phyloP scores from a whole-genome alignment of 1,139 yeast genomes.

The Pneumocystis carinii region DNA sequence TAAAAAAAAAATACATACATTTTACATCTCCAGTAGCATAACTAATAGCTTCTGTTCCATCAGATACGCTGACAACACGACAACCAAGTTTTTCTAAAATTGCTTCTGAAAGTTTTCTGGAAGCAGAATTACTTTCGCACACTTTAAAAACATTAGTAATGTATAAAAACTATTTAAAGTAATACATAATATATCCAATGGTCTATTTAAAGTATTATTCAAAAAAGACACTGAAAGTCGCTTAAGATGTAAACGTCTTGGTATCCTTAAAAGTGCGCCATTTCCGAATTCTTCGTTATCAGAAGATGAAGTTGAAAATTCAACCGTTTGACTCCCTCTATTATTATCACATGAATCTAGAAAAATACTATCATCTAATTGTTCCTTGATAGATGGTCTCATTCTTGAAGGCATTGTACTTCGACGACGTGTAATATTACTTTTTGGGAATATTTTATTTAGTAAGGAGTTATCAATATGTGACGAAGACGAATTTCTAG shows the following conservation, averaged over 20 bases:
- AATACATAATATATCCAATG: slow-evolving; percentile 40
- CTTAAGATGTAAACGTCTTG: slow-evolving; percentile 41
- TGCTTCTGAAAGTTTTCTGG: slow-evolving; percentile 51
- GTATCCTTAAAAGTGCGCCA: slow-evolving; percentile 40
- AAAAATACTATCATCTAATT: not conserved
- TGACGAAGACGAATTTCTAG: slow-evolving; percentile 4
- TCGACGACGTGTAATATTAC: slow-evolving; percentile 6
- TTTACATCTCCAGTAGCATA: slow-evolving; percentile 71
- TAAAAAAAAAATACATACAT: slow-evolving; percentile 20
- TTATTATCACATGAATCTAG: not conserved
- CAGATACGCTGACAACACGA: slow-evolving; percentile 60
- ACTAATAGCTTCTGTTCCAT: slow-evolving; percentile 71
- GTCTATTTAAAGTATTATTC: slow-evolving; percentile 21
- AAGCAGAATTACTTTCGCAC: slow-evolving; percentile 79
- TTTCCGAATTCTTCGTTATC: slow-evolving; percentile 49
- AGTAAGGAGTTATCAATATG: slow-evolving; percentile 10
- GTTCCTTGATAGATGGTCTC: slow-evolving; percentile 4
- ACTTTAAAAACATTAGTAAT: slow-evolving; percentile 21
- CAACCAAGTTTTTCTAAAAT: slow-evolving; percentile 62
- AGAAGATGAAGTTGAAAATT: slow-evolving; percentile 29
- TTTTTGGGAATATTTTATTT: slow-evolving; percentile 4
- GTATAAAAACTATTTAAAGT: not conserved
- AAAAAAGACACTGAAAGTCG: slow-evolving; percentile 20
- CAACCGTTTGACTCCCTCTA: not conserved
- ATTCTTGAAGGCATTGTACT: slow-evolving; percentile 6